phyloP scores from a whole-genome alignment of 139 green algal genomes.

The Chlamydomonas eustigma region DNA sequence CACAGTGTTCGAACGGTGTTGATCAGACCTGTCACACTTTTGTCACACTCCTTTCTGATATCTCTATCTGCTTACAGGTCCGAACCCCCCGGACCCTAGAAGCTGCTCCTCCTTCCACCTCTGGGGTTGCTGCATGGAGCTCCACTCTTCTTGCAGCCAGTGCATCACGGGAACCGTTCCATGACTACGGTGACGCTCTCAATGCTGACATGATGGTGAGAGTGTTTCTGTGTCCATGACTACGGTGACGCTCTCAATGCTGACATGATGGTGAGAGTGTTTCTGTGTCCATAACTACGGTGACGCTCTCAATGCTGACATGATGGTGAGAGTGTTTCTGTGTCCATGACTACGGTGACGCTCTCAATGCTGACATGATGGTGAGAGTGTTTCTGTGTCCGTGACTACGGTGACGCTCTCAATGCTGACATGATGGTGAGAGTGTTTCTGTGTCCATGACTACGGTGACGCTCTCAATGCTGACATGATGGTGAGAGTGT shows the following conservation, averaged over 20 bases:
- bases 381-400: not conserved
- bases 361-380: not conserved
- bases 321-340: not conserved
- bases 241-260: conserved; percentile 5
- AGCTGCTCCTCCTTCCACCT: not conserved
- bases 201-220: conserved; percentile 35
- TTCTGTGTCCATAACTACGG: not conserved
- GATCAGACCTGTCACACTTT: too few species aligned
- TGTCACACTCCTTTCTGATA: too few species aligned
- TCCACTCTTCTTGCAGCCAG: not conserved
- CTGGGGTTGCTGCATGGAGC: not conserved
- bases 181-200: conserved; percentile 22
- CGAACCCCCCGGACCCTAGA: not conserved
- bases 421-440: not conserved
- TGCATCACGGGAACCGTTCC: conserved; percentile 20
- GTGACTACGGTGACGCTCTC: not conserved
- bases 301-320: not conserved
- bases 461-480: not conserved
- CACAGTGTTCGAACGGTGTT: too few species aligned
- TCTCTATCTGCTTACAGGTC: not conserved
- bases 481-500: not conserved
- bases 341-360: not conserved
- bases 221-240: not conserved
- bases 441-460: not conserved
- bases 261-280: conserved; percentile 29